A percentile compares a stretch with the other conserved stretches of the same genome.
Evolutionary conservation across 345 rosid species (phyloP).

Genomic region (Eucalyptus marginata): DNA sequence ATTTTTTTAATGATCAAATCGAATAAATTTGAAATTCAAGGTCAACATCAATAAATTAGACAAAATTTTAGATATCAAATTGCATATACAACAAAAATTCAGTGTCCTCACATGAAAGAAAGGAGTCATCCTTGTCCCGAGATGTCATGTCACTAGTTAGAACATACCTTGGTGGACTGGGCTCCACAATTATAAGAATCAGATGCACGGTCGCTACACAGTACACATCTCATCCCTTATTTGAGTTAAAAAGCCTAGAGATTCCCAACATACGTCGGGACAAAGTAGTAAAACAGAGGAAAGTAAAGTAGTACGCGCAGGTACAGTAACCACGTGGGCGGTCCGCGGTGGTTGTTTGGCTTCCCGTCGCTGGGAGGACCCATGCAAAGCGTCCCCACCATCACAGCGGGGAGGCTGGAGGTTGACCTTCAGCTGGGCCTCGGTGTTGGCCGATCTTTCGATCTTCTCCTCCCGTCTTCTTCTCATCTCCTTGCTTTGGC

Average conservation of each 20-base stretch:
- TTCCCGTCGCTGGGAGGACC: neutral
- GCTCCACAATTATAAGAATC: neutral
- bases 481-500: neutral
- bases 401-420: neutral
- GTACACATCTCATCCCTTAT: too few species aligned
- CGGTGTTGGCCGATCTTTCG: neutral
- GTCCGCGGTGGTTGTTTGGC: neutral
- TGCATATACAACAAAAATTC: too few species aligned
- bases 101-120: too few species aligned
- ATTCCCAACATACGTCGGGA: neutral
- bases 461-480: neutral
- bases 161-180: neutral
- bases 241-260: neutral
- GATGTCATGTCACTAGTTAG: neutral
- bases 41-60: too few species aligned
- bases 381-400: neutral
- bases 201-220: too few species aligned
- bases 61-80: too few species aligned
- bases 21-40: too few species aligned
- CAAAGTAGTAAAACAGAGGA: neutral
- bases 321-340: neutral
- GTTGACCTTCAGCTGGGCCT: neutral
- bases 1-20: too few species aligned
- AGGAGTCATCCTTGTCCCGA: too few species aligned
- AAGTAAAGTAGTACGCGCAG: too few species aligned